These are phyloP conservation scores for Ascomycota sp. DNA, from an alignment of 2,329 filamentous ascomycete species.

Conservation along the genomic window DNA sequence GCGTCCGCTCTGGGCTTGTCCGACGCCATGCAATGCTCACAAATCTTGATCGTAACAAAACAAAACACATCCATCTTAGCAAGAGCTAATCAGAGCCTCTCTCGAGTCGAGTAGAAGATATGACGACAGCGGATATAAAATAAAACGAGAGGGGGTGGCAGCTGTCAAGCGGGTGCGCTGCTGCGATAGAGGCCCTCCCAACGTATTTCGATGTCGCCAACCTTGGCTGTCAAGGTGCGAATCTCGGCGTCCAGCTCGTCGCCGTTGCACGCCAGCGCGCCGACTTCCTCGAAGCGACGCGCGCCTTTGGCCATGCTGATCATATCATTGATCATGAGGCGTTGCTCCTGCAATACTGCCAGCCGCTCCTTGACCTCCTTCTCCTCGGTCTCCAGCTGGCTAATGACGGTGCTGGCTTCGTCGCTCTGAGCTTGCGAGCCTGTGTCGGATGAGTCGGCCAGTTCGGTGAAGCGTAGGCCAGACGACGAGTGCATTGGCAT, in stretches of 20 bases:
- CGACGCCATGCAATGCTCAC: conserved; percentile 15
- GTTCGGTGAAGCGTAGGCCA: conserved; percentile 23
- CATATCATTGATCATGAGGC: conserved; percentile 75
- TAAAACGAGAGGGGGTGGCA: not conserved
- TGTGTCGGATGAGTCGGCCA: conserved; percentile 21
- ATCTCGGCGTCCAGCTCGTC: conserved; percentile 70
- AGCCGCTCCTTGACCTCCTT: conserved; percentile 58
- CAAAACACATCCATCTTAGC: not conserved
- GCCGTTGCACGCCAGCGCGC: conserved; percentile 53
- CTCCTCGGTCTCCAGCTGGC: conserved; percentile 55
- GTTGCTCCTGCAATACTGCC: conserved; percentile 75
- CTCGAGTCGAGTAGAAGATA: not conserved
- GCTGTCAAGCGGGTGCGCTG: conserved; percentile 5
- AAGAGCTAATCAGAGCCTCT: too few species aligned
- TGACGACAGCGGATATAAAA: not conserved
- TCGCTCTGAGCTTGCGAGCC: conserved; percentile 23
- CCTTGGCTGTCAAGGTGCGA: conserved; percentile 37
- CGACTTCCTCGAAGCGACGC: conserved; percentile 68
- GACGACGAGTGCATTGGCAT: conserved; percentile 15
- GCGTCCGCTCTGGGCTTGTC: not conserved
- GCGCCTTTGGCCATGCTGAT: conserved; percentile 52
- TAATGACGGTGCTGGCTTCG: conserved; percentile 25
- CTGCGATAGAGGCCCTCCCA: conserved; percentile 30
- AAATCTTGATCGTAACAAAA: not conserved
- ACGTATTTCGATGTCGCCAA: conserved; percentile 39